Conservation (phyloP, 2,329 filamentous ascomycete genomes). For the Ceratocystis colombiana region DNA sequence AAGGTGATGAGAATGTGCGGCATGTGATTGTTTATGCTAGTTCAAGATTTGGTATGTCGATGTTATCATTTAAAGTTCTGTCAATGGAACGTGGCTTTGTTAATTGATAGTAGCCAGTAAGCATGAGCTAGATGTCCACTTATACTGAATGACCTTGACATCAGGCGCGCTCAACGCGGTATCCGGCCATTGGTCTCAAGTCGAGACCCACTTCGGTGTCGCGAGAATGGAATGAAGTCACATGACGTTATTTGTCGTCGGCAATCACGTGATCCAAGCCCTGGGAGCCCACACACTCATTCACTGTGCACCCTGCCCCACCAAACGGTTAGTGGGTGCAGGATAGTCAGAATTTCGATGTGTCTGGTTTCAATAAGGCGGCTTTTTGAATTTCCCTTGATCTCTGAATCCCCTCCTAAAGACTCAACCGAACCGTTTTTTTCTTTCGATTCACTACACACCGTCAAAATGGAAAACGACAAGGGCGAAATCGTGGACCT, state of each 20-base stretch:
- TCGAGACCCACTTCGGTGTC: constrained; percentile 4
- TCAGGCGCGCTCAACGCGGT: constrained; percentile 7
- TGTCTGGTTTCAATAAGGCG: constrained; percentile 25
- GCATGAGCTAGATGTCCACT: background rate
- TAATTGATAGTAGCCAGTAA: background rate
- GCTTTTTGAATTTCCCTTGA: constrained; percentile 25
- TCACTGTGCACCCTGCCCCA: constrained; percentile 25
- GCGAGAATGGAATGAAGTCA: constrained; percentile 21
- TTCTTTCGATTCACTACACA: constrained; percentile 26
- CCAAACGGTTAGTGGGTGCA: constrained; percentile 20
- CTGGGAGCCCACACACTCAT: constrained; percentile 25
- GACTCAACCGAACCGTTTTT: constrained; percentile 26
- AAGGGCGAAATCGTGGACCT: constrained; percentile 99
- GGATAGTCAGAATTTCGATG: constrained; percentile 23
- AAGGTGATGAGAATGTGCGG: background rate
- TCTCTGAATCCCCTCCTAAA: constrained; percentile 25
- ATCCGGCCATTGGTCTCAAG: background rate
- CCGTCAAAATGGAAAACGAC: constrained; percentile 96
- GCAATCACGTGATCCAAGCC: constrained; percentile 22
- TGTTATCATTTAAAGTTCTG: background rate
- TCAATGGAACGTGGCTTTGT: background rate
- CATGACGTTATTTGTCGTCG: background rate
- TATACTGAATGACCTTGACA: background rate
- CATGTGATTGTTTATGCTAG: constrained; percentile 6
- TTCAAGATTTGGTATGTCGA: background rate